Conservation (phyloP, 1,284 basidiomycete genomes). For the Rhodotorula sp. region DNA sequence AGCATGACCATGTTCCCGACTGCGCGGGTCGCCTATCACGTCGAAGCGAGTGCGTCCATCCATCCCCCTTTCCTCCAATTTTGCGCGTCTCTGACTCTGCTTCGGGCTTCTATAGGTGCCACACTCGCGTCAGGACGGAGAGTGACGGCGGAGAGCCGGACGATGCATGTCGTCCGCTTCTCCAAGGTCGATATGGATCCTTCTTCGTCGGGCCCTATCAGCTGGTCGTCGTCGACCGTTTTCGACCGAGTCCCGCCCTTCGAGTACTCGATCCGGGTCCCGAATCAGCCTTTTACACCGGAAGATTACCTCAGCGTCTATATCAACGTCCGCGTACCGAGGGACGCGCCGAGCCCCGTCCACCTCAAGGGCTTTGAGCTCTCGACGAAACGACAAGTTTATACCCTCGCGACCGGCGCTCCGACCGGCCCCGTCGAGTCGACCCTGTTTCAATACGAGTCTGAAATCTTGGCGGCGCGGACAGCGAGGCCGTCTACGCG, state of each 20-base stretch:
- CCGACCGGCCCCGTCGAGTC: background rate
- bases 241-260: constrained; percentile 1
- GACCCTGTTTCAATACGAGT: background rate
- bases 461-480: background rate
- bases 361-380: constrained; percentile 25
- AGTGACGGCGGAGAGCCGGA: background rate
- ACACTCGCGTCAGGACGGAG: background rate
- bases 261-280: constrained; percentile 25
- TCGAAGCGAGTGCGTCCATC: constrained; percentile 67
- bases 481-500: background rate
- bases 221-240: constrained; percentile 1
- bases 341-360: background rate
- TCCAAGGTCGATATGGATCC: background rate
- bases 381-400: constrained; percentile 24
- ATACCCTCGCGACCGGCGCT: background rate
- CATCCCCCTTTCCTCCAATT: background rate
- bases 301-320: constrained; percentile 30
- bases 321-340: constrained; percentile 15
- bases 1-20: constrained; percentile 53
- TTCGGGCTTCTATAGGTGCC: background rate
- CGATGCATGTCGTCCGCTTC: constrained; percentile 24
- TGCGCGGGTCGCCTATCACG: constrained; percentile 58
- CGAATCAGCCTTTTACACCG: constrained; percentile 6
- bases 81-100: background rate
- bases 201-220: background rate